A percentile compares a stretch with the other conserved stretches of the same genome.
phyloP scores from a whole-genome alignment of 1,139 yeast species.

The Taphrina communis region DNA sequence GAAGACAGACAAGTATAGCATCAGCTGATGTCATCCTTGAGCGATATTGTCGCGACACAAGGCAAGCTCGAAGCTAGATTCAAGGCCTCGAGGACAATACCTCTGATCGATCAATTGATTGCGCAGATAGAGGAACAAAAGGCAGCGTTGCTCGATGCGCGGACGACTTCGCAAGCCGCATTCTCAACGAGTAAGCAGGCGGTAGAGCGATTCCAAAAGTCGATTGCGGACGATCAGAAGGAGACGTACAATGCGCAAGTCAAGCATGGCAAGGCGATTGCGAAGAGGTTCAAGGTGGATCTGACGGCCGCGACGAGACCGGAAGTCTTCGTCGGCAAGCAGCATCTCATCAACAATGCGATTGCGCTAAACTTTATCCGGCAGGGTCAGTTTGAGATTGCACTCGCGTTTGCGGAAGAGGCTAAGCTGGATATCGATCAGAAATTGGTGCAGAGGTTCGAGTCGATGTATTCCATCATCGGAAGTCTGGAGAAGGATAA shows the following conservation, averaged over 20 bases:
- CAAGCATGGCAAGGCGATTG: slow-evolving; percentile 52
- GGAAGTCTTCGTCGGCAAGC: slow-evolving; percentile 18
- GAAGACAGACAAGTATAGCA: not conserved
- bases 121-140: slow-evolving; percentile 14
- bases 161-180: not conserved
- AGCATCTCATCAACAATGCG: slow-evolving; percentile 48
- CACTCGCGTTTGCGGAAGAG: slow-evolving; percentile 51
- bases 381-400: slow-evolving; percentile 56
- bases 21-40: slow-evolving; percentile 18
- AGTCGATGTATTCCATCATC: slow-evolving; percentile 53
- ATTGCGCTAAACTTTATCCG: slow-evolving; percentile 57
- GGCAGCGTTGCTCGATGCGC: slow-evolving; percentile 1
- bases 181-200: not conserved
- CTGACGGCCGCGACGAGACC: slow-evolving; percentile 48
- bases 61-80: slow-evolving; percentile 23
- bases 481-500: slow-evolving; percentile 49
- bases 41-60: slow-evolving; percentile 20
- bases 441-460: slow-evolving; percentile 52
- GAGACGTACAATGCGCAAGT: slow-evolving; percentile 50
- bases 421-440: slow-evolving; percentile 50
- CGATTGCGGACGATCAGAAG: slow-evolving; percentile 49
- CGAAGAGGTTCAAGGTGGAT: slow-evolving; percentile 48
- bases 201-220: slow-evolving; percentile 9
- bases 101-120: slow-evolving; percentile 13
- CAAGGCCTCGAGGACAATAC: slow-evolving; percentile 12